Conservation (phyloP, 2,329 filamentous ascomycete species). For the Gaeumannomyces tritici region DNA sequence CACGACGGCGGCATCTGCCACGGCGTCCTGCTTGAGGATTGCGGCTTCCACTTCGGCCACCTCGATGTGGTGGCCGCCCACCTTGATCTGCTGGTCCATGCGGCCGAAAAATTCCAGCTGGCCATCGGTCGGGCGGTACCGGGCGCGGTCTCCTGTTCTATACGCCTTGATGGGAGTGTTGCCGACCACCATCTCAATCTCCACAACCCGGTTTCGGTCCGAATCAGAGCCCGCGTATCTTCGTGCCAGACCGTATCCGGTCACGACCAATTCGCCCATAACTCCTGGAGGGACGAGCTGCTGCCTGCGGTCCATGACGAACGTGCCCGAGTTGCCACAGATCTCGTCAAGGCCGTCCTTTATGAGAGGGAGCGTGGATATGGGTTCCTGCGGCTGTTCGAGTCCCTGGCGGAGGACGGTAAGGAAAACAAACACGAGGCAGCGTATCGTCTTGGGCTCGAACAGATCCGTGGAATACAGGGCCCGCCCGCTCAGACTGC, state of each 20-base stretch:
- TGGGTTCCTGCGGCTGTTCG: not conserved
- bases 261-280: slow-evolving; percentile 28
- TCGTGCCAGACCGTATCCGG: slow-evolving; percentile 26
- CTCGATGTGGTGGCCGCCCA: slow-evolving; percentile 10
- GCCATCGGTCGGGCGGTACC: slow-evolving; percentile 1
- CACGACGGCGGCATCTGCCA: not conserved
- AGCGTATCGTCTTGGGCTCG: not conserved
- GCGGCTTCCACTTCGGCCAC: slow-evolving; percentile 6
- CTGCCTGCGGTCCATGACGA: slow-evolving; percentile 26
- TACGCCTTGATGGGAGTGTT: not conserved
- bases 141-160: slow-evolving; percentile 6
- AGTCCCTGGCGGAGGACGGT: not conserved
- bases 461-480: not conserved
- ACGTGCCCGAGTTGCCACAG: slow-evolving; percentile 13
- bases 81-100: slow-evolving; percentile 9
- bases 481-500: not conserved
- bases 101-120: slow-evolving; percentile 9
- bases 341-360: not conserved
- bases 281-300: slow-evolving; percentile 21
- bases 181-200: not conserved
- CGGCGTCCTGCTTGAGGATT: not conserved
- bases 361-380: not conserved
- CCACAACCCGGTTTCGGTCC: not conserved
- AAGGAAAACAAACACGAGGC: not conserved
- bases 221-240: slow-evolving; percentile 24